Evolutionary conservation across 805 yeast species (phyloP).

Genomic region (Ogataea nitratoaversa): DNA sequence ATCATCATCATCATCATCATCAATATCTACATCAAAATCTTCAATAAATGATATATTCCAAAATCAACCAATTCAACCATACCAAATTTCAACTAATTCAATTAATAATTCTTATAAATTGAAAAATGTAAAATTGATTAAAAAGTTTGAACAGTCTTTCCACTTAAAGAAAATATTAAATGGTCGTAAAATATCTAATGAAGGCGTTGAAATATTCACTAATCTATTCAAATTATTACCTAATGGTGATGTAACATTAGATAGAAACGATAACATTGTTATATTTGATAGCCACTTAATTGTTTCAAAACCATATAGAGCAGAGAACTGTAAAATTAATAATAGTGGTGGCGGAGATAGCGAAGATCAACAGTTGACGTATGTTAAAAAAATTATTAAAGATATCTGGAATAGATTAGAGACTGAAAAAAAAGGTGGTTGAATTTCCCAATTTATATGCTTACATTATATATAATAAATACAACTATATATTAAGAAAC

Average conservation of each 20-base stretch:
- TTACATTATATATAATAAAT: no score
- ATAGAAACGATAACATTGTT: constrained; percentile 32
- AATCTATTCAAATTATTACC: constrained; percentile 28
- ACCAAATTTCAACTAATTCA: constrained; percentile 13
- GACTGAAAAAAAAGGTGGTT: constrained; percentile 50
- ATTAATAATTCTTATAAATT: constrained; percentile 16
- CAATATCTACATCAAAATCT: constrained; percentile 2
- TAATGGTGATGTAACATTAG: constrained; percentile 31
- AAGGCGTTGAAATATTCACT: constrained; percentile 26
- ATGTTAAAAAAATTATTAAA: constrained; percentile 45
- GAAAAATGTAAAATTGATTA: constrained; percentile 15
- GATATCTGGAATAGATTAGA: constrained; percentile 45
- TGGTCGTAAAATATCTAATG: constrained; percentile 20
- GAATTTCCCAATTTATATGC: constrained; percentile 1
- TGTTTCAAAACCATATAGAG: constrained; percentile 36
- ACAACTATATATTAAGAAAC: no score
- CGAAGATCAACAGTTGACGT: constrained; percentile 26
- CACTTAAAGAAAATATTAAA: constrained; percentile 19
- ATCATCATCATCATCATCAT: background rate
- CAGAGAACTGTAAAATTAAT: constrained; percentile 27
- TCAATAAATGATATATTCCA: constrained; percentile 22
- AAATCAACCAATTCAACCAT: constrained; percentile 17
- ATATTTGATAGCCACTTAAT: constrained; percentile 34
- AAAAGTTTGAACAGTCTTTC: constrained; percentile 21
- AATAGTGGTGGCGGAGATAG: constrained; percentile 20